phyloP scores from a whole-genome alignment of 2,329 filamentous ascomycete genomes.

The Leptoxyphium fumago region DNA sequence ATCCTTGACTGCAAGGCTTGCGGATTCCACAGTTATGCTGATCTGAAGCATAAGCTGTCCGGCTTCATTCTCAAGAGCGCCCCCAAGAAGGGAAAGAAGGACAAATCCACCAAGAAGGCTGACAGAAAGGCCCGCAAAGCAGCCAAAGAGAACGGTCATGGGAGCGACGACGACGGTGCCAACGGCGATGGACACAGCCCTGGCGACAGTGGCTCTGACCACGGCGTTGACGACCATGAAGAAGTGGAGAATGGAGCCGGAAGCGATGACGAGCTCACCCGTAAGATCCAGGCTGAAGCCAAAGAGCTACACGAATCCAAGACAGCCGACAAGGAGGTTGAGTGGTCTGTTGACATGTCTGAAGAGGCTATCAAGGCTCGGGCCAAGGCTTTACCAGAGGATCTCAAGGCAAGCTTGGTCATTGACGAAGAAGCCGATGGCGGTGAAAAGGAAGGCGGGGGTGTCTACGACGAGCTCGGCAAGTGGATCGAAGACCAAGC shows the following conservation, averaged over 20 bases:
- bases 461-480: constrained; percentile 76
- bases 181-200: constrained; percentile 47
- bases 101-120: constrained; percentile 89
- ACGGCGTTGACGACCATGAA: constrained; percentile 44
- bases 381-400: constrained; percentile 80
- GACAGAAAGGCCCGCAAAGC: constrained; percentile 72
- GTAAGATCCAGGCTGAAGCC: constrained; percentile 53
- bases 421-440: constrained; percentile 63
- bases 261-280: constrained; percentile 85
- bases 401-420: constrained; percentile 67
- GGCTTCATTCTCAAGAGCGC: constrained; percentile 96
- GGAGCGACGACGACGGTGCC: constrained; percentile 34
- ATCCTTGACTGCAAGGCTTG: constrained; percentile 97
- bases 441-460: constrained; percentile 64
- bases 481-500: constrained; percentile 77
- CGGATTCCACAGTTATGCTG: constrained; percentile 81
- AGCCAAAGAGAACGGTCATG: constrained; percentile 37
- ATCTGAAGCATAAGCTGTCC: constrained; percentile 86
- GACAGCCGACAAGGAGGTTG: constrained; percentile 60
- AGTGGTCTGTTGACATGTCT: constrained; percentile 95
- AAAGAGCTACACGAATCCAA: constrained; percentile 56
- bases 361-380: constrained; percentile 90
- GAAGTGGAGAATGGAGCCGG: constrained; percentile 54
- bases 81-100: constrained; percentile 87
- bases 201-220: constrained; percentile 52